These are phyloP conservation scores for Diaporthe citriasiana DNA, from an alignment of 2,329 filamentous ascomycete genomes.

Conservation along the genomic window DNA sequence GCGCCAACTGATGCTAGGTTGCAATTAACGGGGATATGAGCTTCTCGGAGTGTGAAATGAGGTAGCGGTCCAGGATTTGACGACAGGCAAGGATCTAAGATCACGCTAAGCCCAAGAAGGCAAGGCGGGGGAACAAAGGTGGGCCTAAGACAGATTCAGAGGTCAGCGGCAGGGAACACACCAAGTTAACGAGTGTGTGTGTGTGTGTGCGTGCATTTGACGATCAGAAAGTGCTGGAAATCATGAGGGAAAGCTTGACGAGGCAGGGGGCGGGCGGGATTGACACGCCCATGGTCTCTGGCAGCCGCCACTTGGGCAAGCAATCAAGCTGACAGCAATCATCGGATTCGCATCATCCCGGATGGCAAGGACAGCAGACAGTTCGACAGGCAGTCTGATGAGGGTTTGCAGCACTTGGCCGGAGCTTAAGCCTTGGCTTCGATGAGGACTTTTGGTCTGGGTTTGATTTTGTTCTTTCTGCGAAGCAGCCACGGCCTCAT, in stretches of 20 bases:
- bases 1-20: neutral
- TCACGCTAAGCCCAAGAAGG: slow-evolving; percentile 29
- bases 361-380: slow-evolving; percentile 27
- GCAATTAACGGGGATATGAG: slow-evolving; percentile 29
- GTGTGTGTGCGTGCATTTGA: slow-evolving; percentile 5
- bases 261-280: slow-evolving; percentile 1
- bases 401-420: slow-evolving; percentile 25
- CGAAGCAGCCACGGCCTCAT: neutral
- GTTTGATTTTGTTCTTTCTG: neutral
- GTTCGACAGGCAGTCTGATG: slow-evolving; percentile 4
- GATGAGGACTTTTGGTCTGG: neutral
- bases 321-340: slow-evolving; percentile 7
- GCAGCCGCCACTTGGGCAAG: slow-evolving; percentile 15
- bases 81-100: slow-evolving; percentile 1
- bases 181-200: slow-evolving; percentile 3
- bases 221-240: slow-evolving; percentile 35
- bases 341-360: slow-evolving; percentile 15
- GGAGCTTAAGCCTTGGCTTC: slow-evolving; percentile 14
- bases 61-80: neutral
- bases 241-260: slow-evolving; percentile 7
- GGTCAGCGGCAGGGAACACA: slow-evolving; percentile 37
- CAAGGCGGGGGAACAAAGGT: slow-evolving; percentile 6
- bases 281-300: neutral
- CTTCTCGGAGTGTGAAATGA: neutral
- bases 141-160: slow-evolving; percentile 36